Evolutionary conservation across 140 eudicot species (phyloP).

Genomic region (Oenanthe javanica): DNA sequence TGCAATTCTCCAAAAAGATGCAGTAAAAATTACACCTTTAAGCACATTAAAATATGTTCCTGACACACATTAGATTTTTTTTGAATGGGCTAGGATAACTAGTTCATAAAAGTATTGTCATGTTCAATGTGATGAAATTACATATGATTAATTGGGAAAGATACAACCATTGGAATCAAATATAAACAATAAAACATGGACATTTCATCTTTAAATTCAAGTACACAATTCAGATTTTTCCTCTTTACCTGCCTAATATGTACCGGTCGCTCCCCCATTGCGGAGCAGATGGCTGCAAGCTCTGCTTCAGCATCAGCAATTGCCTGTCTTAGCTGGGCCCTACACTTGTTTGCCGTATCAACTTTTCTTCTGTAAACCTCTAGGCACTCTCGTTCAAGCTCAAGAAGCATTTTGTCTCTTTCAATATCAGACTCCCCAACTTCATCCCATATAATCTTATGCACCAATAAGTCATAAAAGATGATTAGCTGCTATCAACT

Average conservation of each 20-base stretch:
- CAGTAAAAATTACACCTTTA: neutral
- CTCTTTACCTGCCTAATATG: conserved; percentile 71
- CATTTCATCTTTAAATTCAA: neutral
- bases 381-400: conserved; percentile 79
- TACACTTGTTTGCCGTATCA: conserved; percentile 62
- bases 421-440: conserved; percentile 92
- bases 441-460: conserved; percentile 89
- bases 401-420: conserved; percentile 74
- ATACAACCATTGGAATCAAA: neutral
- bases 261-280: conserved; percentile 83
- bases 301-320: conserved; percentile 93
- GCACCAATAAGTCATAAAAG: conserved; percentile 7
- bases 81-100: neutral
- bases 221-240: neutral
- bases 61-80: neutral
- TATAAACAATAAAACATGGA: neutral
- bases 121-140: neutral
- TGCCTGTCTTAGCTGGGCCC: conserved; percentile 77
- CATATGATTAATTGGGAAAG: neutral
- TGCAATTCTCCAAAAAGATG: neutral
- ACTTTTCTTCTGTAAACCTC: conserved; percentile 85
- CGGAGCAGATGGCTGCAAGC: conserved; percentile 77
- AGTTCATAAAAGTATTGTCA: neutral
- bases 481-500: neutral
- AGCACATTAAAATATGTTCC: neutral